A percentile compares a stretch with the other conserved stretches of the same genome.
phyloP scores from a whole-genome alignment of 352 stramenopile species.

The Pythium rishiriense region DNA sequence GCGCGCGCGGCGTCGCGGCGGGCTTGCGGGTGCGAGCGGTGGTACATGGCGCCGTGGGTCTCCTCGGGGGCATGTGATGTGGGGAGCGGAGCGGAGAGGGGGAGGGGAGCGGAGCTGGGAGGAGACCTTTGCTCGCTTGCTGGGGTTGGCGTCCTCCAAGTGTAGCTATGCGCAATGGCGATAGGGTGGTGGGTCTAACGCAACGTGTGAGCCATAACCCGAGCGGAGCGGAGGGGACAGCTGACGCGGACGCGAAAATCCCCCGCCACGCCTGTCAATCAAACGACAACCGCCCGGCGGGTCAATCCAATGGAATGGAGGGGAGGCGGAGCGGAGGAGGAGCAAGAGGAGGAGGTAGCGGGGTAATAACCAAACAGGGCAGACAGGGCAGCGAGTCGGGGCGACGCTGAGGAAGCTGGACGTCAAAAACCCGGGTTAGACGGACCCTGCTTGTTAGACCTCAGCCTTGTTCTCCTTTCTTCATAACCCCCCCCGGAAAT shows the following conservation, averaged over 20 bases:
- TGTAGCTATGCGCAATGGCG: conserved; percentile 4
- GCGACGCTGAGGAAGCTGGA: neutral
- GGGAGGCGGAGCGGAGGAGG: neutral
- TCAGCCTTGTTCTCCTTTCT: too few species aligned
- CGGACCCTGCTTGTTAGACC: too few species aligned
- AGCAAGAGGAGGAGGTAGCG: neutral
- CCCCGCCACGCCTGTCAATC: conserved; percentile 1
- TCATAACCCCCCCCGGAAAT: neutral
- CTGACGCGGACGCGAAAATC: neutral
- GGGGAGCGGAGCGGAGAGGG: conserved; percentile 1
- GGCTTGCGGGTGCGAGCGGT: conserved; percentile 19
- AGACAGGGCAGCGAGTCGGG: neutral
- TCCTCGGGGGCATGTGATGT: conserved; percentile 5
- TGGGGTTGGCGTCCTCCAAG: neutral
- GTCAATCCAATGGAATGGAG: neutral
- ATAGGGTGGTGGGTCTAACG: neutral
- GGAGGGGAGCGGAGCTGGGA: neutral
- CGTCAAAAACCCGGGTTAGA: neutral
- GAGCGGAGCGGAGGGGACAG: conserved; percentile 4
- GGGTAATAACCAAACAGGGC: neutral
- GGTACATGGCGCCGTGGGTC: conserved; percentile 5
- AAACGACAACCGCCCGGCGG: neutral
- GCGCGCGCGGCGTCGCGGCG: conserved; percentile 16
- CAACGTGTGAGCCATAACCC: neutral
- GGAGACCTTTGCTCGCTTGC: neutral